Base-by-base conservation (phyloP, 345 rosid genomes). In the Clarkia xantiana region DNA sequence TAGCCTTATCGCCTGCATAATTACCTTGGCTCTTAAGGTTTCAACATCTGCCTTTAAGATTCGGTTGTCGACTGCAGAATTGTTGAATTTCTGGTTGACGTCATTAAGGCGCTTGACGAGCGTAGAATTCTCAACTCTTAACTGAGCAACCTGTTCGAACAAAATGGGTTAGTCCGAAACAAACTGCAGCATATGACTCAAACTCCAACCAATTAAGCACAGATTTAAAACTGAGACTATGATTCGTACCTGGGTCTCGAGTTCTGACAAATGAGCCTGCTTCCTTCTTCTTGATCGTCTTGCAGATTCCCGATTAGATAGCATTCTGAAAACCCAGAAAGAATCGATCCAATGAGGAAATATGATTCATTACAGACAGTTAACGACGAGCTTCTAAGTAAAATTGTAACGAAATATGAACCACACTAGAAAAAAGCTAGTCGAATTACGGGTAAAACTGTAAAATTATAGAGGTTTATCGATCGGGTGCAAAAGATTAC, bases 281-380 rank as follows among this genome's bases (percentile, higher is more conserved):
- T 86, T 91, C 69, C 98, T 81, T 72, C 82, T 78, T 62, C 98
- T 71, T 12, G 98, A 91, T 17, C 96, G 82, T 72, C 96, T 78
- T 34, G 98, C 98, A 19, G 98, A 86, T 71, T 86, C 98, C 47
- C 96, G 73, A 62, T 91, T 91, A 23, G 98, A 86, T 56, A 79
- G 85, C 98, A 86, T 91, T 74, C 98, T 91, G 77, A 29, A 47
- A 65, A 14, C 4, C 19, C 3, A 23, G 29, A 23, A 2, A 2
- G 5, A 22, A 22, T 22, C 25, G 5, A 22, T 22, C 25, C 25
- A 22, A 22, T 22, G 25, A 22, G 25, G 25, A 22, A 22, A 22
- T 22, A 22, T 2, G 2, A 22, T 5, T 22, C 25, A 2, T 22
- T 22, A 22, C 5, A 2, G 25, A 22, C 3, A 22, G 25, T 22